These are phyloP conservation scores for Fusarium phyllophilum DNA, from an alignment of 2,329 filamentous ascomycete species.

Conservation along the genomic window DNA sequence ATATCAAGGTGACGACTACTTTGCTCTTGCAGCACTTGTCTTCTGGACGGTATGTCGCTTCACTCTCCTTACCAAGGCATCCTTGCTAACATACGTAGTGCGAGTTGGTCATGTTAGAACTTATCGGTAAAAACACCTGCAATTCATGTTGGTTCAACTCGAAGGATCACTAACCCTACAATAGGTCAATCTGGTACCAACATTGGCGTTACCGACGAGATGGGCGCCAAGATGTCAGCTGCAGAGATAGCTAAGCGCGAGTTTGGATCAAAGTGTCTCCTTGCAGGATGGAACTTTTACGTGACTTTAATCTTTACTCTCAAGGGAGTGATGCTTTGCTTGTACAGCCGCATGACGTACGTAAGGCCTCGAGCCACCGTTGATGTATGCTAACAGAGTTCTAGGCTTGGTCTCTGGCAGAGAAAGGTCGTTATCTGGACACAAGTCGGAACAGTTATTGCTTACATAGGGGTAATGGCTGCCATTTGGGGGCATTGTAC, in stretches of 20 bases:
- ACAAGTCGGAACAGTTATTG: constrained; percentile 41
- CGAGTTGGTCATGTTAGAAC: constrained; percentile 48
- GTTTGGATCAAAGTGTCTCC: constrained; percentile 49
- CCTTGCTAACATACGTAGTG: constrained; percentile 23
- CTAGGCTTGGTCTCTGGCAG: constrained; percentile 50
- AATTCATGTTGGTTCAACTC: background rate
- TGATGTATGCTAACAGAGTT: constrained; percentile 4
- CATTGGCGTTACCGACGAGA: constrained; percentile 49
- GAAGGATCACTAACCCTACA: constrained; percentile 15
- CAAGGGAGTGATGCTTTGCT: constrained; percentile 56
- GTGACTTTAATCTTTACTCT: constrained; percentile 55
- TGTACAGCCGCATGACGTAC: constrained; percentile 56
- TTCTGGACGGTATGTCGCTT: constrained; percentile 51
- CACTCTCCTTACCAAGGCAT: background rate
- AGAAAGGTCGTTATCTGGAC: constrained; percentile 52
- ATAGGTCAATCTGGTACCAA: constrained; percentile 53
- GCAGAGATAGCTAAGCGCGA: constrained; percentile 44
- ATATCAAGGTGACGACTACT: constrained; percentile 57
- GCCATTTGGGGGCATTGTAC: constrained; percentile 51
- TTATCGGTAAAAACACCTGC: constrained; percentile 44
- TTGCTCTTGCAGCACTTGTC: constrained; percentile 49
- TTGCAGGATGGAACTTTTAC: constrained; percentile 55
- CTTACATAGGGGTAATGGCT: constrained; percentile 48
- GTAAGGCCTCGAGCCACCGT: constrained; percentile 8
- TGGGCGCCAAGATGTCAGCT: constrained; percentile 45